Percentiles rank a stretch among this genome's conserved stretches.
Conservation (phyloP, 2,329 filamentous ascomycete species). For the Coniochaeta hoffmannii region DNA sequence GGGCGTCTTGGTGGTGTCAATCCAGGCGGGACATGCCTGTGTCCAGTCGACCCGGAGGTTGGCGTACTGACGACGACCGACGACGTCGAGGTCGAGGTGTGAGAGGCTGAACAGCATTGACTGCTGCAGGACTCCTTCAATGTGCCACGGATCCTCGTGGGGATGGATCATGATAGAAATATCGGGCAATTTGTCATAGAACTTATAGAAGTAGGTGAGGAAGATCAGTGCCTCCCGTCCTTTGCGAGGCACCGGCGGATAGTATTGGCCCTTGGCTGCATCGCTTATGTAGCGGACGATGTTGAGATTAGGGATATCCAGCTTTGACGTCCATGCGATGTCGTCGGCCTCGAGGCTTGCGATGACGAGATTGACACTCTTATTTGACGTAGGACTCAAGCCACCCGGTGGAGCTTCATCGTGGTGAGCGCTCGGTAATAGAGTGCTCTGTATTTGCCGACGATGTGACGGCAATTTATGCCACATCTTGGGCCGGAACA, state of each 20-base stretch:
- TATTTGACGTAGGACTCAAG: not conserved
- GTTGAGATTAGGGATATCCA: slow-evolving; percentile 23
- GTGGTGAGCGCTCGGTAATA: not conserved
- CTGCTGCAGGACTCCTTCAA: slow-evolving; percentile 24
- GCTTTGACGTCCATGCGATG: slow-evolving; percentile 20
- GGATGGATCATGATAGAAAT: slow-evolving; percentile 55
- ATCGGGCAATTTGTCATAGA: slow-evolving; percentile 52
- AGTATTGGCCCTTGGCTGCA: slow-evolving; percentile 30
- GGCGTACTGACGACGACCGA: slow-evolving; percentile 42
- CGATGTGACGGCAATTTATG: not conserved
- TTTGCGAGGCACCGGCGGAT: slow-evolving; percentile 45
- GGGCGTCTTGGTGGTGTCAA: slow-evolving; percentile 24
- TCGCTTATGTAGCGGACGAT: slow-evolving; percentile 41
- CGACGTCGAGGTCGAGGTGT: slow-evolving; percentile 24
- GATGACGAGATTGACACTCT: slow-evolving; percentile 21
- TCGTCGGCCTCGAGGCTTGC: slow-evolving; percentile 19
- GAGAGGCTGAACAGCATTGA: slow-evolving; percentile 23
- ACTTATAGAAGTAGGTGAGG: slow-evolving; percentile 53
- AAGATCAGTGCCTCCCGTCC: slow-evolving; percentile 58
- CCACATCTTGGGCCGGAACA: not conserved
- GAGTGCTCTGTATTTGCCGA: not conserved
- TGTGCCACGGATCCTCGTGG: slow-evolving; percentile 36
- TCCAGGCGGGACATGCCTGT: slow-evolving; percentile 47
- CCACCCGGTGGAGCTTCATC: not conserved
- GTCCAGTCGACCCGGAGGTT: slow-evolving; percentile 49